Evolutionary conservation across 345 rosid species (phyloP).

Genomic region (Clarkia xantiana): DNA sequence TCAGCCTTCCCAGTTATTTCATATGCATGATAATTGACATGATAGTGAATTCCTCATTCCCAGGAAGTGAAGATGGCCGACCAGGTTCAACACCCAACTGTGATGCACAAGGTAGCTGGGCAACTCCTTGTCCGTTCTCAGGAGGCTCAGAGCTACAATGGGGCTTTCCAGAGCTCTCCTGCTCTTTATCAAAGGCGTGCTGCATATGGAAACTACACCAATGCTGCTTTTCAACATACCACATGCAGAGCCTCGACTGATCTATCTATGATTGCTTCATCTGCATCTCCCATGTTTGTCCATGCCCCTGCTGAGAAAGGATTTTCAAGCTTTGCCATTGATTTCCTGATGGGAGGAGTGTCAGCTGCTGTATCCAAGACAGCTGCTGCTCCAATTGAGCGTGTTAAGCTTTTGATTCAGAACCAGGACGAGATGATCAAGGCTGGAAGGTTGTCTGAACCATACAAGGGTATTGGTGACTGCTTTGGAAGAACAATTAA

Average conservation of each 20-base stretch:
- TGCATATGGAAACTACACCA: slow-evolving; percentile 14
- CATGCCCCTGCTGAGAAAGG: slow-evolving; percentile 27
- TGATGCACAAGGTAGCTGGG: slow-evolving; percentile 20
- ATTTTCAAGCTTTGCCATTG: slow-evolving; percentile 13
- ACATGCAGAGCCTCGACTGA: slow-evolving; percentile 6
- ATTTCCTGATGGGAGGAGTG: slow-evolving; percentile 32
- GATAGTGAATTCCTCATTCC: too few species aligned
- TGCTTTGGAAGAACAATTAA: slow-evolving; percentile 22
- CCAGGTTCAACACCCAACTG: slow-evolving; percentile 18
- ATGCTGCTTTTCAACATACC: slow-evolving; percentile 9
- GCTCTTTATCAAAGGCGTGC: slow-evolving; percentile 9
- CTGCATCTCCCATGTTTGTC: slow-evolving; percentile 9
- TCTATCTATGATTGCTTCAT: slow-evolving; percentile 7
- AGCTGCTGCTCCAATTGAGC: slow-evolving; percentile 27
- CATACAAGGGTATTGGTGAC: slow-evolving; percentile 28
- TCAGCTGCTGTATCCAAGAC: slow-evolving; percentile 30
- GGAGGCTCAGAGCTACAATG: slow-evolving; percentile 6
- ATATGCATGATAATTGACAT: too few species aligned
- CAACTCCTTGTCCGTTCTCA: slow-evolving; percentile 16
- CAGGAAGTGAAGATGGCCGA: slow-evolving; percentile 18
- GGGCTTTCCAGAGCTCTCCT: slow-evolving; percentile 4
- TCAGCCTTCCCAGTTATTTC: too few species aligned
- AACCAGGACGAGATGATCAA: slow-evolving; percentile 32
- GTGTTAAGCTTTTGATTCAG: slow-evolving; percentile 27
- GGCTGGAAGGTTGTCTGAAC: slow-evolving; percentile 20